Conservation (phyloP, 352 stramenopile species). For the Pythium scleroteichum region DNA sequence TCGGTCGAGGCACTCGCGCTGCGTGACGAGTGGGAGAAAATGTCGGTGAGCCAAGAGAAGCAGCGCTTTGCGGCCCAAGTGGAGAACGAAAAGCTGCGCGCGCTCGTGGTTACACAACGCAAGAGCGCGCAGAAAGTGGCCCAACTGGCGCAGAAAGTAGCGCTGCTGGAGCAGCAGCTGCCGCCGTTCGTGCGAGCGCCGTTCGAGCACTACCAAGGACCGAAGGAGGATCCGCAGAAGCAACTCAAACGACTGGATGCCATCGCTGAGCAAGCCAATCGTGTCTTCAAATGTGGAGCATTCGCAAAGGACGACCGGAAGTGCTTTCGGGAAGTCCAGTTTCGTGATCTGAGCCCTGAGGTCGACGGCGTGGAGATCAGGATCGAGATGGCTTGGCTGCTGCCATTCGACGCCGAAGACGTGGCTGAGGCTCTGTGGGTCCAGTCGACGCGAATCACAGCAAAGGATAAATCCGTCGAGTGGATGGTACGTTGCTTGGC, state of each 20-base stretch:
- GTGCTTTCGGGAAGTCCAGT: conserved; percentile 18
- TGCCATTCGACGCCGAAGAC: conserved; percentile 11
- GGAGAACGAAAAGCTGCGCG: conserved; percentile 19
- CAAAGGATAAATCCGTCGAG: conserved; percentile 11
- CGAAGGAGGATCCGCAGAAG: neutral
- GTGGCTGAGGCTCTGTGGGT: conserved; percentile 15
- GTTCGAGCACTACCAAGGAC: conserved; percentile 14
- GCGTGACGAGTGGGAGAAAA: conserved; percentile 8
- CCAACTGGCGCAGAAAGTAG: conserved; percentile 10
- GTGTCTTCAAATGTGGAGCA: neutral
- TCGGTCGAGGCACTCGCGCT: conserved; percentile 6
- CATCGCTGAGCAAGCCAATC: neutral
- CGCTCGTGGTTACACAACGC: conserved; percentile 13
- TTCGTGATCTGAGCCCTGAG: conserved; percentile 5
- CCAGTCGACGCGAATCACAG: conserved; percentile 7
- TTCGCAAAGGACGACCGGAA: neutral
- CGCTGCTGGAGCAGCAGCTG: conserved; percentile 3
- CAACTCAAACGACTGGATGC: neutral
- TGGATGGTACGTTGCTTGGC: conserved; percentile 16
- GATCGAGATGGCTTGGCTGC: conserved; percentile 17
- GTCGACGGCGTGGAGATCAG: conserved; percentile 14
- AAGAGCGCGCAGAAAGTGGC: conserved; percentile 14
- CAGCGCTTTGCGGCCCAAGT: conserved; percentile 9
- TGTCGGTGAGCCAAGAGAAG: conserved; percentile 6
- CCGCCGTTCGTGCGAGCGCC: neutral